Base-by-base conservation (phyloP, 169 alveolate genomes). In the Condylostoma magnum region DNA sequence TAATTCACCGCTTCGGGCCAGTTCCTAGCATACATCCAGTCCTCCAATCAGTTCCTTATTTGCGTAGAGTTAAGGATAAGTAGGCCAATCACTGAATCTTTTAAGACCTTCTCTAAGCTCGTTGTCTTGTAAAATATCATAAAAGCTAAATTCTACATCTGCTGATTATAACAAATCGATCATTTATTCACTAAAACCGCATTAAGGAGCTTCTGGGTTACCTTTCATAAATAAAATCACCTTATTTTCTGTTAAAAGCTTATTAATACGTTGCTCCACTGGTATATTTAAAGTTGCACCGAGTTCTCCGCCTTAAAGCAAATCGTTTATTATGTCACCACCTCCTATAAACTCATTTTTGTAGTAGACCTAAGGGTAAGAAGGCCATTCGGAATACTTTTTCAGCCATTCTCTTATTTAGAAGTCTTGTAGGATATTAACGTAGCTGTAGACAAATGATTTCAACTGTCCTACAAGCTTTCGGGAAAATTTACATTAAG, bases 11-110 rank as follows among this genome's bases (percentile, higher is more conserved):
- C 44, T 54, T 25, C 78, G 80, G 8, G 76, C 34, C 76, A 89
- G 31, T 44, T 80, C 89, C 3, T 53, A 25, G 6, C 80, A 43
- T 12, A 91, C 77, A 63, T 93, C 96, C 20, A 77, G 57, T 54
- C 97, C 97, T 5, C 97, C 97, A 20, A 91, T 72, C 48, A 93
- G 84, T 36, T 88, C 78, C 41, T 90, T 88, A 28, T 86, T 75
- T 25, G 89, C 76, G 53, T 83, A 93, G 22, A 90, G 75, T 52
- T 90, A 91, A 66, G 97, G 97, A 72, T 80, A 90, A 28, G 94
- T 90, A 20, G 95, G 95, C 97, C 97, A 93, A 50, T 79, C 74
- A 34, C 90, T 82, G 65, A 83, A 90, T 44, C 80, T 77, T 68
- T 90, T 93, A 47, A 90, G 82, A 52, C 93, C 91, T 71, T 89